These are phyloP conservation scores for Rhodotorula paludigena DNA, from an alignment of 768 basidiomycete species.

Conservation along the genomic window DNA sequence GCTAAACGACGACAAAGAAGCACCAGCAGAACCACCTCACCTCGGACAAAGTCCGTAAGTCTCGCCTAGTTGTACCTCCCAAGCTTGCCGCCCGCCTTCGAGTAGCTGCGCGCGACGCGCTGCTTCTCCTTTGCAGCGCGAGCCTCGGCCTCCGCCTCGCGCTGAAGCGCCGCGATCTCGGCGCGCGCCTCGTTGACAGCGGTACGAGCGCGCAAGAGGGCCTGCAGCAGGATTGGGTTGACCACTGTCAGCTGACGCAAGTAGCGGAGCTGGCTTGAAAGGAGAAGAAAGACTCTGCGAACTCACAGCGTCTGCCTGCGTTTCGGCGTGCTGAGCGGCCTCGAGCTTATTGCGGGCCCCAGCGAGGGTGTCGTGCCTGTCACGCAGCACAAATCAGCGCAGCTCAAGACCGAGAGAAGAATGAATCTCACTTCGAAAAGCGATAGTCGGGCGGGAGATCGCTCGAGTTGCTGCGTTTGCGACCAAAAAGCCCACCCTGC, in stretches of 20 bases:
- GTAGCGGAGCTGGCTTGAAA: too few relatives aligned
- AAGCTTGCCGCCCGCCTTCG: slow-evolving; percentile 5
- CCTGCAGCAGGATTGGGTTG: not conserved
- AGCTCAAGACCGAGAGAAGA: not conserved
- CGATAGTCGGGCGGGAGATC: not conserved
- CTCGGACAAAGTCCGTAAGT: too few relatives aligned
- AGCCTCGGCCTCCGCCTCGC: slow-evolving; percentile 15
- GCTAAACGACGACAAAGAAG: too few relatives aligned
- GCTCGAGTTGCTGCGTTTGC: not conserved
- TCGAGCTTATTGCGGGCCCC: slow-evolving; percentile 3
- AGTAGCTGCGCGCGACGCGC: not conserved
- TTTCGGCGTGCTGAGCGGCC: slow-evolving; percentile 6
- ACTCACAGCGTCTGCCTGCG: slow-evolving; percentile 16
- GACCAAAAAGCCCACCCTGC: not conserved
- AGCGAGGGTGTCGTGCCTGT: slow-evolving; percentile 8
- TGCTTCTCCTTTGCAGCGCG: slow-evolving; percentile 6
- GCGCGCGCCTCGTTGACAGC: slow-evolving; percentile 12
- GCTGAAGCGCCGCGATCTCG: slow-evolving; percentile 17
- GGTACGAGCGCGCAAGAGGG: not conserved
- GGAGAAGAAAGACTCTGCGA: too few relatives aligned
- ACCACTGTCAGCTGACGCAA: too few relatives aligned
- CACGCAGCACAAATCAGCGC: not conserved
- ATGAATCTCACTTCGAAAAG: not conserved
- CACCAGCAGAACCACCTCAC: too few relatives aligned
- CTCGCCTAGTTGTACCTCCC: not conserved